Percentiles rank a stretch among this genome's conserved stretches.
Evolutionary conservation across 306 rosid genomes (phyloP).

Genomic region (Citrullus colocynthis): DNA sequence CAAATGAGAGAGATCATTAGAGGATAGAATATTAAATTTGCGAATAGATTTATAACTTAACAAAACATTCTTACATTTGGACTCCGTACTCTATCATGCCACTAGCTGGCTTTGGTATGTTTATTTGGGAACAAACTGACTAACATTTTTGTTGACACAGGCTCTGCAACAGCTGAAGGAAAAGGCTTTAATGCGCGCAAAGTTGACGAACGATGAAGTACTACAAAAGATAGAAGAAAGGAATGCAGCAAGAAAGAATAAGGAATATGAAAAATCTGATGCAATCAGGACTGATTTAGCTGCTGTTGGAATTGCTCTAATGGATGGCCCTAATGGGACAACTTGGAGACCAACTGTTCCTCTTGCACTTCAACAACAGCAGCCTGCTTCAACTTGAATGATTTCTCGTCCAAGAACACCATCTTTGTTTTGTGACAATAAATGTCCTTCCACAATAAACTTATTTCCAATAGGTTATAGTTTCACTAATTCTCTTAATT

Average conservation of each 20-base stretch:
- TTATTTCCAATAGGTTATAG: no score
- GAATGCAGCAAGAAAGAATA: constrained; percentile 54
- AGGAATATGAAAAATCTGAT: constrained; percentile 77
- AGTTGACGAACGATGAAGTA: constrained; percentile 56
- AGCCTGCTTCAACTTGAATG: constrained; percentile 20
- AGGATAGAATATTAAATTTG: no score
- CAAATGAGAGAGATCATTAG: no score
- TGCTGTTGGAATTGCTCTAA: constrained; percentile 60
- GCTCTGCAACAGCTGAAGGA: constrained; percentile 60
- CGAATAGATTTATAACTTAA: neutral
- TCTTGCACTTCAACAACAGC: constrained; percentile 57
- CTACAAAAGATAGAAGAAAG: constrained; percentile 60
- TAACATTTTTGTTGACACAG: constrained; percentile 24
- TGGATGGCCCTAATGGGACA: constrained; percentile 87
- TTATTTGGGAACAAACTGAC: neutral
- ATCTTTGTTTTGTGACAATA: neutral
- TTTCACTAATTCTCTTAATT: no score
- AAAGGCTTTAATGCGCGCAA: constrained; percentile 75
- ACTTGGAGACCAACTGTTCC: constrained; percentile 89
- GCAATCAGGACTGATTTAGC: constrained; percentile 63
- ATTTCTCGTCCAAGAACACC: neutral
- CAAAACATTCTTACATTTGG: neutral
- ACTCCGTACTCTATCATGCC: neutral
- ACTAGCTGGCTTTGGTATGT: neutral
- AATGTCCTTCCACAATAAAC: neutral